Evolutionary conservation across 2,329 filamentous ascomycete genomes (phyloP).

Genomic region (Cercospora citrullina): DNA sequence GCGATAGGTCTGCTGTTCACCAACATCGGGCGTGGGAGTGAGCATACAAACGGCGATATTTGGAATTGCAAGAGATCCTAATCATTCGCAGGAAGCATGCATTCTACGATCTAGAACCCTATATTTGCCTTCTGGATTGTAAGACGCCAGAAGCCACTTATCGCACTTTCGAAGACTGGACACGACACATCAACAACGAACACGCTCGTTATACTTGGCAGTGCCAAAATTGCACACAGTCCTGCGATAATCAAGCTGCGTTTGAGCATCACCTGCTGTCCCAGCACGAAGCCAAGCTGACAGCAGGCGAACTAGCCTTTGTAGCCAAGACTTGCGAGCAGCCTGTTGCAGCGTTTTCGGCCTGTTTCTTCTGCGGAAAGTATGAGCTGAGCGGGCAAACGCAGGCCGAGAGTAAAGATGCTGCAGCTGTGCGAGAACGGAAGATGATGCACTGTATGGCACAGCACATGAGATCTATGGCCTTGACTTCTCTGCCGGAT

Average conservation of each 20-base stretch:
- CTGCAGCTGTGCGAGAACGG: neutral
- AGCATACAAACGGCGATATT: neutral
- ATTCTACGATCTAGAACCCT: neutral
- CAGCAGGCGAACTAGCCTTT: neutral
- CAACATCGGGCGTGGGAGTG: neutral
- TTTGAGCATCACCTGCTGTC: neutral
- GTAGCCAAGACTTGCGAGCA: neutral
- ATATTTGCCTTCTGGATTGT: neutral
- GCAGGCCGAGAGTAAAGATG: neutral
- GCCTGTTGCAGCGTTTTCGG: neutral
- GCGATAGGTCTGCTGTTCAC: neutral
- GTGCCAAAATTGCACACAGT: neutral
- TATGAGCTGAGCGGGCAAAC: neutral
- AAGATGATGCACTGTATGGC: neutral
- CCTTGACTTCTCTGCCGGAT: neutral
- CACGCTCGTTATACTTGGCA: neutral
- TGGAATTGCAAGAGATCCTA: neutral
- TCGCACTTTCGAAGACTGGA: neutral
- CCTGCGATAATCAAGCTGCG: neutral
- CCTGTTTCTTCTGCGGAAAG: neutral
- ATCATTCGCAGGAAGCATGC: neutral
- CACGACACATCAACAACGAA: neutral
- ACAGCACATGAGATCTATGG: neutral
- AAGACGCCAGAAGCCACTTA: neutral
- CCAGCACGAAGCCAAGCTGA: neutral